phyloP scores from a whole-genome alignment of 257 asterid species.

The Petunia axillaris region DNA sequence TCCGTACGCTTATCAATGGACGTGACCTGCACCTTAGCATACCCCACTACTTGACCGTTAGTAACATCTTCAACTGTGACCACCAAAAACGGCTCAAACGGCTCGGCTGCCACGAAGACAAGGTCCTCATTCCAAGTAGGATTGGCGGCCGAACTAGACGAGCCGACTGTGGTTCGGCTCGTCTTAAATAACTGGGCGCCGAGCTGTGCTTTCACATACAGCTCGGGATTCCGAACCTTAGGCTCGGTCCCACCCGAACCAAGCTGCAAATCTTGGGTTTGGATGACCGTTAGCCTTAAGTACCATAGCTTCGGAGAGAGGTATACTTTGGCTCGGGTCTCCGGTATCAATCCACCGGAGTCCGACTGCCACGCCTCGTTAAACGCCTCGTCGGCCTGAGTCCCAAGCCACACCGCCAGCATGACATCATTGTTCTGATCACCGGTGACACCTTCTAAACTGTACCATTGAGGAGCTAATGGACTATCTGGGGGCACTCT shows the following conservation, averaged over 20 bases:
- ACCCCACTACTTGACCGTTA: conserved; percentile 60
- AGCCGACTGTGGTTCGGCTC: conserved; percentile 61
- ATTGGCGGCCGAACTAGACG: conserved; percentile 45
- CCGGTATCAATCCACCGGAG: conserved; percentile 91
- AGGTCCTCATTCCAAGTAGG: conserved; percentile 95
- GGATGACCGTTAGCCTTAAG: conserved; percentile 94
- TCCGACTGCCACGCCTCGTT: conserved; percentile 99
- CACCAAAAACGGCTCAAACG: conserved; percentile 82
- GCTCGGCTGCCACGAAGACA: conserved; percentile 90
- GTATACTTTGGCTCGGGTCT: conserved; percentile 94
- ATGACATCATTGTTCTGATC: conserved; percentile 64
- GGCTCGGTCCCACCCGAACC: conserved; percentile 57
- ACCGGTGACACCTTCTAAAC: conserved; percentile 50
- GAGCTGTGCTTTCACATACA: conserved; percentile 78
- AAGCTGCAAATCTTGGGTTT: conserved; percentile 88
- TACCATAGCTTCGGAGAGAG: conserved; percentile 97
- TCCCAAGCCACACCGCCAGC: conserved; percentile 91
- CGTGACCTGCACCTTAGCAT: conserved; percentile 66
- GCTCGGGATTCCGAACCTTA: conserved; percentile 68
- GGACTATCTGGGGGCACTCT: conserved; percentile 94
- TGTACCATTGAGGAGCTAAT: conserved; percentile 92
- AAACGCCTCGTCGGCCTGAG: conserved; percentile 89
- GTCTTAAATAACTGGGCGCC: conserved; percentile 87
- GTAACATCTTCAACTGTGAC: conserved; percentile 75
- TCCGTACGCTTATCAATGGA: conserved; percentile 78